Conservation (phyloP, 176 grass and related monocot genomes). For the Triticum monococcum region DNA sequence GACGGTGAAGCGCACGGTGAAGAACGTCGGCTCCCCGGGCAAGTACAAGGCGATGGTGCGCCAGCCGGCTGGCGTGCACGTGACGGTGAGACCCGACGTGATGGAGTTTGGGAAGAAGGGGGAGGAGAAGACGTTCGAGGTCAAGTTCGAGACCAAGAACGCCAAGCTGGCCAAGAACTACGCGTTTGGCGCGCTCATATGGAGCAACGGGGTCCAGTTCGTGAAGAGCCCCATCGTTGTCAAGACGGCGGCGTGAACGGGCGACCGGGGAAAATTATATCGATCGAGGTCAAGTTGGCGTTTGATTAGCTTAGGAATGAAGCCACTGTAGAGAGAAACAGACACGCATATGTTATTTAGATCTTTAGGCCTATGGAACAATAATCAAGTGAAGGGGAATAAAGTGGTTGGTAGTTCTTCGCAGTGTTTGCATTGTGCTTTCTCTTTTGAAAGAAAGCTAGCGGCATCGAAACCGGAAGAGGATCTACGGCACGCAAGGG, state of each 20-base stretch:
- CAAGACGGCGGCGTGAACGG: not conserved
- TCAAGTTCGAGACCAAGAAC: slow-evolving; percentile 27
- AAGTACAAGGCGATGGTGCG: slow-evolving; percentile 40
- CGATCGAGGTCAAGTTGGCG: too few relatives aligned
- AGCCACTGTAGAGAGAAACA: slow-evolving; percentile 5
- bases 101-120: slow-evolving; percentile 38
- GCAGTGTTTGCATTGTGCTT: too few relatives aligned
- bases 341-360: not conserved
- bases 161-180: slow-evolving; percentile 22
- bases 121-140: slow-evolving; percentile 70
- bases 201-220: slow-evolving; percentile 56
- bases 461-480: too few relatives aligned
- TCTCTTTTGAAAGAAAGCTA: too few relatives aligned
- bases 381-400: not conserved
- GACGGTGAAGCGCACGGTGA: slow-evolving; percentile 47
- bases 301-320: not conserved
- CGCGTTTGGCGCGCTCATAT: slow-evolving; percentile 49
- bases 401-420: too few relatives aligned
- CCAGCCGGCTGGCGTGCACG: slow-evolving; percentile 42
- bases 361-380: not conserved
- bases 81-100: slow-evolving; percentile 34
- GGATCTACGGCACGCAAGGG: too few relatives aligned
- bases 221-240: slow-evolving; percentile 63
- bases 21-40: slow-evolving; percentile 57
- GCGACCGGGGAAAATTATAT: not conserved